Evolutionary conservation across 1,139 yeast species (phyloP).

Genomic region (Pneumocystis jirovecii): DNA sequence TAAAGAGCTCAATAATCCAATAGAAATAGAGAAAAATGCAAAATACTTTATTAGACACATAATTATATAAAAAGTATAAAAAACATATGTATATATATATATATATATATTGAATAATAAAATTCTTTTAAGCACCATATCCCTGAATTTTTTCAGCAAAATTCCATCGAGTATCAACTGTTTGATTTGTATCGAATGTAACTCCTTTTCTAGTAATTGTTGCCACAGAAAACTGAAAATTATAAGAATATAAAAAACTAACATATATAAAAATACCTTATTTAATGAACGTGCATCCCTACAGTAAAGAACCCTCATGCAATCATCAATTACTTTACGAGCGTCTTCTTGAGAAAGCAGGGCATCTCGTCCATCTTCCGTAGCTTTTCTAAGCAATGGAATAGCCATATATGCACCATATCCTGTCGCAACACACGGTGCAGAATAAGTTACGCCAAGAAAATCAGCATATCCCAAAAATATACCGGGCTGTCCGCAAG

Average conservation of each 20-base stretch:
- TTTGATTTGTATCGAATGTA: constrained; percentile 48
- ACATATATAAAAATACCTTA: constrained; percentile 22
- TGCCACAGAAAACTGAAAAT: constrained; percentile 46
- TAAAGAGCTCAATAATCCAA: neutral
- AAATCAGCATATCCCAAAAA: constrained; percentile 78
- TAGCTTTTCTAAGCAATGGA: constrained; percentile 80
- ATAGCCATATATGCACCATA: constrained; percentile 91
- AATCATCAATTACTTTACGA: constrained; percentile 53
- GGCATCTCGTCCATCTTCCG: constrained; percentile 55
- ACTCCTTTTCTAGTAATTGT: constrained; percentile 53
- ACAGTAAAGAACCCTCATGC: constrained; percentile 89
- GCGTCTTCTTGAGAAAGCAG: constrained; percentile 64
- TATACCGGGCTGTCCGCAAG: constrained; percentile 6
- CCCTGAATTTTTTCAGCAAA: constrained; percentile 83
- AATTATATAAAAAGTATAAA: neutral
- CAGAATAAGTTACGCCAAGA: constrained; percentile 75
- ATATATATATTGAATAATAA: neutral
- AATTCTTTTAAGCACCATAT: constrained; percentile 54
- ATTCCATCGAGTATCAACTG: constrained; percentile 78
- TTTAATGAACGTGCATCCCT: constrained; percentile 92
- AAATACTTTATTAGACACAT: neutral
- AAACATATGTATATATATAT: neutral
- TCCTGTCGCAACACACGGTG: constrained; percentile 90
- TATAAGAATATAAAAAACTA: neutral
- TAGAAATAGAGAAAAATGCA: neutral